Conservation (phyloP, 2,329 filamentous ascomycete species). For the Myriosclerotinia duriaeana region DNA sequence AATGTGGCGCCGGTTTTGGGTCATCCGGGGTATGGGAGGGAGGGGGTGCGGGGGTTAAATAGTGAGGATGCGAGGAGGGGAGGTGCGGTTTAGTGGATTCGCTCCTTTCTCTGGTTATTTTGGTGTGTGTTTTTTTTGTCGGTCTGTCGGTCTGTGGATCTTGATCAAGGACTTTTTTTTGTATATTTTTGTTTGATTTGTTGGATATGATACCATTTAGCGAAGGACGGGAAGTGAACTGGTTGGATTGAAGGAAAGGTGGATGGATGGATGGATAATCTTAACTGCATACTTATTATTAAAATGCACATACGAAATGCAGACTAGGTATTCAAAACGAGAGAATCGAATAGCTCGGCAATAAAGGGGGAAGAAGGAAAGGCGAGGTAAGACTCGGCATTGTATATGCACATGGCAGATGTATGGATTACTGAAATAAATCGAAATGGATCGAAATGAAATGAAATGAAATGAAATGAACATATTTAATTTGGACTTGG, state of each 20-base stretch:
- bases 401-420: too few relatives aligned
- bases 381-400: neutral
- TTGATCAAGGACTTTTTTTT: constrained; percentile 1
- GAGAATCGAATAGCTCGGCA: too few relatives aligned
- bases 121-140: too few relatives aligned
- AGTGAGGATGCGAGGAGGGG: constrained; percentile 34
- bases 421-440: too few relatives aligned
- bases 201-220: constrained; percentile 18
- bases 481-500: too few relatives aligned
- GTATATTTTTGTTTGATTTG: constrained; percentile 1
- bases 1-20: constrained; percentile 34
- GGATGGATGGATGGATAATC: neutral
- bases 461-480: too few relatives aligned
- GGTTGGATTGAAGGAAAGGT: too few relatives aligned
- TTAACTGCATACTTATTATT: neutral
- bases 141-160: neutral
- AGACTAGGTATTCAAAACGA: neutral
- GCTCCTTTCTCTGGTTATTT: too few relatives aligned
- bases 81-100: constrained; percentile 25
- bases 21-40: constrained; percentile 35
- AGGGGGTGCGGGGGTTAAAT: constrained; percentile 12
- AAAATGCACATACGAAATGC: neutral
- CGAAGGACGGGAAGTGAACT: neutral
- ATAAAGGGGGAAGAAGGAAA: neutral
- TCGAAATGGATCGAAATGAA: too few relatives aligned